Evolutionary conservation across 805 yeast species (phyloP).

Genomic region (Metschnikowia lochheadii): DNA sequence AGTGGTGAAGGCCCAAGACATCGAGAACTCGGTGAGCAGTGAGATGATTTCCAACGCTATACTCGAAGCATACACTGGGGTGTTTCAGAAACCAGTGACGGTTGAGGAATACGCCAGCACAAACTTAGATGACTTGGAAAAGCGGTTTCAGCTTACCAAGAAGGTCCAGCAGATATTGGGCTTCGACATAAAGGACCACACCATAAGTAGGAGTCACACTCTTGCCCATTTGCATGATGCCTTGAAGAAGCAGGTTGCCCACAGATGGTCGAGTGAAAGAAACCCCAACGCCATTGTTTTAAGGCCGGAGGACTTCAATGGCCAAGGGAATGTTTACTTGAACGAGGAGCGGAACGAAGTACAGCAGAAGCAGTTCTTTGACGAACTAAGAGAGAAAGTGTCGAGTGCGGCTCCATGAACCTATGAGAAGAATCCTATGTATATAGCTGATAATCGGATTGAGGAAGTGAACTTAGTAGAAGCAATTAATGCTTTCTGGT

Average conservation of each 20-base stretch:
- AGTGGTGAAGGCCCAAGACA: conserved; percentile 21
- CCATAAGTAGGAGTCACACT: conserved; percentile 39
- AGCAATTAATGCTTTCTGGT: conserved; percentile 29
- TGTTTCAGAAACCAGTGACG: conserved; percentile 17
- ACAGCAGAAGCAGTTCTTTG: conserved; percentile 43
- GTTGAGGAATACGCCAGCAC: conserved; percentile 4
- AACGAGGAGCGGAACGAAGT: conserved; percentile 47
- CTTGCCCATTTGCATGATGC: conserved; percentile 37
- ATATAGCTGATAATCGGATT: background rate
- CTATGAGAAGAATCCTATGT: background rate
- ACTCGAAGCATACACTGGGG: conserved; percentile 22
- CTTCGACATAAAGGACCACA: conserved; percentile 50
- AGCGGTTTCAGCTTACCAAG: conserved; percentile 49
- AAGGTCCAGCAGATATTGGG: conserved; percentile 46
- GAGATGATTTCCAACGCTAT: conserved; percentile 24
- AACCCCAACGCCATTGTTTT: conserved; percentile 74
- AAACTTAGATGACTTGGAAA: conserved; percentile 33
- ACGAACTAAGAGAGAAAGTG: conserved; percentile 46
- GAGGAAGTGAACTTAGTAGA: background rate
- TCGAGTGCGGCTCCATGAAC: conserved; percentile 24
- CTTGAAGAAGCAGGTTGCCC: conserved; percentile 36
- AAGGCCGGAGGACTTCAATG: conserved; percentile 49
- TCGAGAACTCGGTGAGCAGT: conserved; percentile 26
- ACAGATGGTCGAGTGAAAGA: conserved; percentile 51
- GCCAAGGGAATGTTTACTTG: conserved; percentile 50